Evolutionary conservation across 1,284 basidiomycete genomes (phyloP), one percentile per base, ranked within the genome.

Genomic region (Cryptococcus jaspeensis): DNA sequence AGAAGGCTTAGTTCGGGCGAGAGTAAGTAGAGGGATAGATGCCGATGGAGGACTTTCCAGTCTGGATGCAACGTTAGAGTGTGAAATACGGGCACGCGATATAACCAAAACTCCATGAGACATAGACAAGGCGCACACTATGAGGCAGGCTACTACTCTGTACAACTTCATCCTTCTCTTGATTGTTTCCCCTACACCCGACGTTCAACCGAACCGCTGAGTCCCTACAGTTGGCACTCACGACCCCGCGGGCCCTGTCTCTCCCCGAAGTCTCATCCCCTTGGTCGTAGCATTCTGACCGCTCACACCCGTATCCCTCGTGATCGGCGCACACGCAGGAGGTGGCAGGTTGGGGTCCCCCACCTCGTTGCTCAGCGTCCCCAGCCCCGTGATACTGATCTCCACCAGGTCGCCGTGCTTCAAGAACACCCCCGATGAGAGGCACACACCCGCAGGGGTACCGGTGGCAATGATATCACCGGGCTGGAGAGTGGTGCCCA

Each of bases 401-500:
- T 74, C 73, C 4, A 77, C 63, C 12, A 55, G 39, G 50, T 75
- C 74, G 12, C 73, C 73, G n/a, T 64, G 49, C 52, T 73, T 62
- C n/a, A 77, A 60, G 56, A 65, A 75, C 4, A 52, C 56, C 2
- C 63, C 63, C 3, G 55, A 51, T 3, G 65, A 62, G 23, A 73
- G 63, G n/a, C 72, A 71, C 5, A 74, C 71, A 13, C 74, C 74
- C 12, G 55, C 66, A 8, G 70, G 70, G 12, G 70, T 73, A 2
- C 72, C 68, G 1, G 72, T 73, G 3, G 71, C 66, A 32, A 71
- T 73, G 15, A 71, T 58, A 50, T 72, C 69, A 2, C 72, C 74
- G 9, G 73, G 68, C 56, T 74, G 72, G 7, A 77, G 59, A 1
- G 74, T 75, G 40, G 66, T 72, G 23, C 74, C 75, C 53, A 65